Percentiles rank a stretch among this genome's conserved stretches.
Evolutionary conservation across 148 eudicot species (phyloP).

Genomic region (Rhododendron mucronatum): DNA sequence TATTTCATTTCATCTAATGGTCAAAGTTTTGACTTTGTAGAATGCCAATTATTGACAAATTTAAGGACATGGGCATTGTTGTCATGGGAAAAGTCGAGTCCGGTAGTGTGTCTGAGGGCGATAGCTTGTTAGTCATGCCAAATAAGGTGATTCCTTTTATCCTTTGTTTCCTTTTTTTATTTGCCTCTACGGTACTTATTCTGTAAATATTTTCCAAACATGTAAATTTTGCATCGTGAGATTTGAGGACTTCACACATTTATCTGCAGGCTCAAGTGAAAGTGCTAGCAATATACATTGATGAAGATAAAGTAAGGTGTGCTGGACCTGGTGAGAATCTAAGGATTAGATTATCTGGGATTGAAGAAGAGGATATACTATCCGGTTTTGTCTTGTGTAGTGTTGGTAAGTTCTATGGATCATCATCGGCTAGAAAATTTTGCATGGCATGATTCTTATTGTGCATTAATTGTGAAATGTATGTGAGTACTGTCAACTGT

Average conservation of each 20-base stretch:
- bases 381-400: conserved; percentile 74
- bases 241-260: neutral
- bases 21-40: conserved; percentile 26
- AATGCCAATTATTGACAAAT: conserved; percentile 78
- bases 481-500: neutral
- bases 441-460: neutral
- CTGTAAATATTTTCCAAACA: neutral
- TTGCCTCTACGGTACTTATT: neutral
- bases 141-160: conserved; percentile 49
- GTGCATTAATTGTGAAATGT: neutral
- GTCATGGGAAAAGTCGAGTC: conserved; percentile 94
- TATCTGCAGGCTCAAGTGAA: conserved; percentile 70
- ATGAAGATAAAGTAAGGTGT: conserved; percentile 67
- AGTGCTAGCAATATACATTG: conserved; percentile 61
- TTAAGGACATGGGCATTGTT: conserved; percentile 89
- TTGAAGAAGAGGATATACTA: conserved; percentile 83
- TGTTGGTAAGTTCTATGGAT: conserved; percentile 39
- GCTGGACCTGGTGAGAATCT: conserved; percentile 95
- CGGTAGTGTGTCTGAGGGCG: conserved; percentile 82
- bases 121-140: conserved; percentile 72
- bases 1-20: neutral
- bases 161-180: neutral
- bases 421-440: neutral
- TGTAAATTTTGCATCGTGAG: neutral
- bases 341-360: conserved; percentile 70